Conservation (phyloP, 2,329 filamentous ascomycete species). For the Colletotrichum sublineola region DNA sequence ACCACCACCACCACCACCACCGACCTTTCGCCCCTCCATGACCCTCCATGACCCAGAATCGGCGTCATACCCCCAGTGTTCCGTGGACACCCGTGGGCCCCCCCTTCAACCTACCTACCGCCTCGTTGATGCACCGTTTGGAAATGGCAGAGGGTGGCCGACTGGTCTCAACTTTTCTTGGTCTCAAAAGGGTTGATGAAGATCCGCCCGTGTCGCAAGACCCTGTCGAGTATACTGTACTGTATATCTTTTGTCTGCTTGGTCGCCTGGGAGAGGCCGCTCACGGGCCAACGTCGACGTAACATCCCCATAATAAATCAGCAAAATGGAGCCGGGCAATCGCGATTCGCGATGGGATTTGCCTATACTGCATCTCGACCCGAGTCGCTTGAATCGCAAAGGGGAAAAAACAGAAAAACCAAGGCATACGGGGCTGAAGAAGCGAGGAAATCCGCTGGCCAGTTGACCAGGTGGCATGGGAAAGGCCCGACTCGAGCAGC, state of each 20-base stretch:
- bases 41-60: slow-evolving; percentile 42
- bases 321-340: slow-evolving; percentile 4
- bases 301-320: slow-evolving; percentile 13
- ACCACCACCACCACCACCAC: background rate
- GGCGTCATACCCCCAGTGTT: slow-evolving; percentile 40
- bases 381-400: slow-evolving; percentile 10
- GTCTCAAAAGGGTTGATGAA: background rate
- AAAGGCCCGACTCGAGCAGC: slow-evolving; percentile 15
- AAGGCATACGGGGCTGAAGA: slow-evolving; percentile 6
- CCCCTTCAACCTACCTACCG: background rate
- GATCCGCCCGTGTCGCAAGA: slow-evolving; percentile 11
- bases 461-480: background rate
- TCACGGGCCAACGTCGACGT: slow-evolving; percentile 15
- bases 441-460: background rate
- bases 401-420: background rate
- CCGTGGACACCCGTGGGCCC: slow-evolving; percentile 15
- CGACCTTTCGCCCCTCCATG: slow-evolving; percentile 32
- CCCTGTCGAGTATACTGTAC: slow-evolving; percentile 19
- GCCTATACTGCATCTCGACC: background rate
- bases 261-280: slow-evolving; percentile 2
- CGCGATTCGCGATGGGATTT: slow-evolving; percentile 11
- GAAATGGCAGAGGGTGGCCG: background rate
- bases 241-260: background rate
- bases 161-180: background rate
- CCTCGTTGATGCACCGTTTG: slow-evolving; percentile 6